A percentile compares a stretch with the other conserved stretches of the same genome.
phyloP scores from a whole-genome alignment of 78 protist species.

The Polysphondylium violaceum region DNA sequence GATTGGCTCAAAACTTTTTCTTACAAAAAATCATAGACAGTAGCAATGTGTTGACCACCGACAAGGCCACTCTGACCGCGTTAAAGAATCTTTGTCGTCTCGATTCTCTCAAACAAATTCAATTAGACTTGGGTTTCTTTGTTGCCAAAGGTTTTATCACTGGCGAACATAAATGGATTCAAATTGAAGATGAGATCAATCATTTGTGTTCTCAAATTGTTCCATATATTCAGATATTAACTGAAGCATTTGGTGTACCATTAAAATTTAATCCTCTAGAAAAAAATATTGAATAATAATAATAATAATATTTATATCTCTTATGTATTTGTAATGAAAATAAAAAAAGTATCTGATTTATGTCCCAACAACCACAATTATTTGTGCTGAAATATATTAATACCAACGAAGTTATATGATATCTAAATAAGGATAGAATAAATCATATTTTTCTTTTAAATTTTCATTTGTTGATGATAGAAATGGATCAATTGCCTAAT shows the following conservation, averaged over 20 bases:
- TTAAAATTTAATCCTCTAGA: constrained; percentile 27
- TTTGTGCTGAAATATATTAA: no score
- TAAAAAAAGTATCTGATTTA: no score
- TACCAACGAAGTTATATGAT: no score
- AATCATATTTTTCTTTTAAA: no score
- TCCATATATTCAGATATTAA: constrained; percentile 5
- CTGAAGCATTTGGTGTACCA: constrained; percentile 54
- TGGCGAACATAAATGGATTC: constrained; percentile 40
- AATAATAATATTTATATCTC: no score
- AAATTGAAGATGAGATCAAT: constrained; percentile 54
- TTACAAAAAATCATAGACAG: constrained; percentile 15
- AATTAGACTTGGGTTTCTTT: constrained; percentile 61
- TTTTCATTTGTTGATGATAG: no score
- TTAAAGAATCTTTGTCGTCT: constrained; percentile 61
- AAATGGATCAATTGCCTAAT: no score
- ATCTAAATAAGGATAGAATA: no score
- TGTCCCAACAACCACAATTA: no score
- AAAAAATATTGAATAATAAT: constrained; percentile 20
- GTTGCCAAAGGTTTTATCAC: not conserved
- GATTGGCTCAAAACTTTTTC: constrained; percentile 53
- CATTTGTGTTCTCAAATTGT: constrained; percentile 35
- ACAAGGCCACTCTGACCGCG: constrained; percentile 3
- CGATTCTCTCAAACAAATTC: constrained; percentile 47
- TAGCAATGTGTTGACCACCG: not conserved
- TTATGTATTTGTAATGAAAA: no score